A percentile compares a stretch with the other conserved stretches of the same genome.
Evolutionary conservation across 345 rosid species (phyloP).

Genomic region (Schrenkiella parvula): DNA sequence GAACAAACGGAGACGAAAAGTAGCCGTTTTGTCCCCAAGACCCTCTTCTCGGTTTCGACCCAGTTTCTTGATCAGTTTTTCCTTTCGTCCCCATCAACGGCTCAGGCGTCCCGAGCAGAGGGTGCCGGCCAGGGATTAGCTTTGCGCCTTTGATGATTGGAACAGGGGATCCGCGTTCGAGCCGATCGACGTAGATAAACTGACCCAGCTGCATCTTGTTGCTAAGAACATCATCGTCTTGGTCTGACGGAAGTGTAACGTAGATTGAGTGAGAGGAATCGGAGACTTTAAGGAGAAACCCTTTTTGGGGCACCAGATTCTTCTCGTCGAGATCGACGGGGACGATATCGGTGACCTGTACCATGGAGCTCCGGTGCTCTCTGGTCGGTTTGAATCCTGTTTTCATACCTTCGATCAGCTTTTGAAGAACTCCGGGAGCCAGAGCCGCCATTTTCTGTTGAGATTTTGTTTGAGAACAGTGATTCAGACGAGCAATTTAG

Average conservation of each 20-base stretch:
- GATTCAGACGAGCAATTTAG: neutral
- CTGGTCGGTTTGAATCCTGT: conserved; percentile 72
- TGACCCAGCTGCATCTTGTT: conserved; percentile 91
- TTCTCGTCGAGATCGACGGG: conserved; percentile 95
- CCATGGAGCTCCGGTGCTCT: conserved; percentile 83
- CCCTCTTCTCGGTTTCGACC: conserved; percentile 53
- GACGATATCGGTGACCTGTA: conserved; percentile 88
- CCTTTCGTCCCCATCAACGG: conserved; percentile 63
- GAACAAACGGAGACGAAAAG: conserved; percentile 55
- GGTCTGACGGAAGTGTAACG: conserved; percentile 74
- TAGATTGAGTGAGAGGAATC: conserved; percentile 94
- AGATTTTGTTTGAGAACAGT: neutral
- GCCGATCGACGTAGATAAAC: conserved; percentile 67
- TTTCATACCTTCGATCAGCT: conserved; percentile 75
- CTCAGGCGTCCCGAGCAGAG: conserved; percentile 76
- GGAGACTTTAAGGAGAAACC: conserved; percentile 83
- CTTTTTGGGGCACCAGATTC: conserved; percentile 71
- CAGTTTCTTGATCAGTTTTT: conserved; percentile 38
- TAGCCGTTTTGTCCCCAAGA: conserved; percentile 67
- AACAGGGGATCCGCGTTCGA: conserved; percentile 86
- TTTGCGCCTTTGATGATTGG: conserved; percentile 72
- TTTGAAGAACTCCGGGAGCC: conserved; percentile 75
- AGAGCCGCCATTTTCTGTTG: conserved; percentile 53
- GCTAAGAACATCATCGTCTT: conserved; percentile 74
- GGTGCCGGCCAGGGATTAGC: conserved; percentile 86